Percentiles rank a stretch among this genome's conserved stretches.
These are phyloP conservation scores for Dioszegia aurantiaca DNA, from an alignment of 768 basidiomycete genomes.

Conservation along the genomic window DNA sequence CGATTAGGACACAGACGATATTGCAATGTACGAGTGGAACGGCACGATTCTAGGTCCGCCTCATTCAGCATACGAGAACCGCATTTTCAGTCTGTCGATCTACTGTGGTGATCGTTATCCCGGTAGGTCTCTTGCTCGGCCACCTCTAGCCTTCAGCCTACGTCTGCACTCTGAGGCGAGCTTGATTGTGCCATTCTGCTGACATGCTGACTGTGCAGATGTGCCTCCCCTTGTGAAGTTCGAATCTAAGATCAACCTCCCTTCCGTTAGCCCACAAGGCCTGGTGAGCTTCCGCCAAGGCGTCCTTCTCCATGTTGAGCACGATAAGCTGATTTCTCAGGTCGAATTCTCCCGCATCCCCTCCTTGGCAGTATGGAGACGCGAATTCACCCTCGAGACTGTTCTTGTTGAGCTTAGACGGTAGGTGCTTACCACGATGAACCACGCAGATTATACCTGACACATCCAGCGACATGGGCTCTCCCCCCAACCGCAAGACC, in stretches of 20 bases:
- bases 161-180: no score
- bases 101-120: conserved; percentile 62
- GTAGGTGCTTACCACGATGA: conserved; percentile 56
- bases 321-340: conserved; percentile 29
- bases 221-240: conserved; percentile 76
- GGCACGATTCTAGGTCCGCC: conserved; percentile 98
- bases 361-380: conserved; percentile 72
- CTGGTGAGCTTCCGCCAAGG: conserved; percentile 49
- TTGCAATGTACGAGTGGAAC: conserved; percentile 97
- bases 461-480: conserved; percentile 80
- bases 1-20: conserved; percentile 80
- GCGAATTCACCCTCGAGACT: conserved; percentile 76
- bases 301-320: neutral
- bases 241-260: conserved; percentile 83
- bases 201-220: conserved; percentile 65
- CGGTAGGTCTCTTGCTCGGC: conserved; percentile 22
- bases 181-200: no score
- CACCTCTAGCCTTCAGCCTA: no score
- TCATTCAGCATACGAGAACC: conserved; percentile 98
- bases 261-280: conserved; percentile 77
- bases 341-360: conserved; percentile 72
- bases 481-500: conserved; percentile 83
- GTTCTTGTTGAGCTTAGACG: conserved; percentile 88
- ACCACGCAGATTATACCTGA: neutral
- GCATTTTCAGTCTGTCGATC: conserved; percentile 94